Evolutionary conservation across 768 basidiomycete species (phyloP), one percentile per base, ranked within the genome.

Genomic region (Mrakia gelida): DNA sequence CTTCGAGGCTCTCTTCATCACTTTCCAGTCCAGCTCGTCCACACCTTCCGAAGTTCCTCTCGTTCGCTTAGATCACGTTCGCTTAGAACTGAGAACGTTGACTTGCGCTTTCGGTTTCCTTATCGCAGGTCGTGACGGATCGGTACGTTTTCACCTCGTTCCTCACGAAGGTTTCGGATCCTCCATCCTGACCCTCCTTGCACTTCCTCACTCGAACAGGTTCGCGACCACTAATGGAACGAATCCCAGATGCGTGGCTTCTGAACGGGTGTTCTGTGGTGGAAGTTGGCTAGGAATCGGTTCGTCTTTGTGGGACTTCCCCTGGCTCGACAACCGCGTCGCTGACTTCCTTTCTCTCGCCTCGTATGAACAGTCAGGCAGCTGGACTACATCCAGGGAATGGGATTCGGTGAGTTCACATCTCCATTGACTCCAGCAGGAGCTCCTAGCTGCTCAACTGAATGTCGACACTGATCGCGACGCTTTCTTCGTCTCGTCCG

Each of bases 381-480:
- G 49, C 67, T 79, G 21, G 78, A 79, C 62, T 79, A 79, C 54
- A 79, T 74, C 43, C 73, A 79, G 61, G 78, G 73, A 8, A 73
- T 79, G 67, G 78, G 78, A 9, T 79, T 79, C 28, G 78, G 73
- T 71, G 10, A 15, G 9, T 13, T 45, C 5, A 10, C 45, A 45
- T 2, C 45, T 45, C 15, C 45, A 13, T n/a, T n/a, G n/a, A n/a
- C n/a, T n/a, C n/a, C 11, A 45, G 7, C 38, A 38, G 11, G 45
- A 32, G 13, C 65, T 41, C 8, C 34, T 26, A 6, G 23, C n/a
- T n/a, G n/a, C n/a, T n/a, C n/a, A n/a, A n/a, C n/a, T n/a, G n/a
- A n/a, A n/a, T n/a, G n/a, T n/a, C n/a, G n/a, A n/a, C n/a, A n/a
- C 63, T 34, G 32, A 26, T 21, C 65, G 65, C 32, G 32, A 16